Evolutionary conservation across 2,329 filamentous ascomycete species (phyloP).

Genomic region (Cercospora zeina): DNA sequence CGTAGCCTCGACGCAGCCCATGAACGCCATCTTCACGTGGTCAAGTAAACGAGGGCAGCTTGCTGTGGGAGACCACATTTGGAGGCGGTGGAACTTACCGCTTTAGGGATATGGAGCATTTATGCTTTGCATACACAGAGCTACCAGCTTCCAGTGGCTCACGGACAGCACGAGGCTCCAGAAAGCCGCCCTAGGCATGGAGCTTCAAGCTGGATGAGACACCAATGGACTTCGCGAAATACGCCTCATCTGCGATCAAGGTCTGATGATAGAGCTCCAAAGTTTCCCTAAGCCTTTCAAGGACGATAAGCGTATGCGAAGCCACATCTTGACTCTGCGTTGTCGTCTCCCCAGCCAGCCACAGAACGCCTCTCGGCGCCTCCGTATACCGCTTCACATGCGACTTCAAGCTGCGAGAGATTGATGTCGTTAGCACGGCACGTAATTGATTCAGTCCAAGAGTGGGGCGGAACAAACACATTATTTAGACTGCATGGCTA

Average conservation of each 20-base stretch:
- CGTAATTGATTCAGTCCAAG: too few species aligned
- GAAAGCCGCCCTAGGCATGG: not conserved
- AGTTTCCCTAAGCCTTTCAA: not conserved
- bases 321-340: not conserved
- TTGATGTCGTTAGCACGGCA: not conserved
- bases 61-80: not conserved
- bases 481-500: not conserved
- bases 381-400: not conserved
- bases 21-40: not conserved
- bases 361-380: not conserved
- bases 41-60: not conserved
- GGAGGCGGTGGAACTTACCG: slow-evolving; percentile 1
- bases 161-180: not conserved
- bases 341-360: not conserved
- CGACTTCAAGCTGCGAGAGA: not conserved
- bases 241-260: not conserved
- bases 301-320: not conserved
- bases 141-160: not conserved
- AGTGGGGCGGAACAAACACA: too few species aligned
- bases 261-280: not conserved
- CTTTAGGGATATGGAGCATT: not conserved
- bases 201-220: not conserved
- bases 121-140: not conserved
- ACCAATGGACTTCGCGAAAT: not conserved
- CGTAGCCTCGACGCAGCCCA: not conserved